A percentile compares a stretch with the other conserved stretches of the same genome.
phyloP scores from a whole-genome alignment of 2,329 filamentous ascomycete genomes.

The Cylindrodendrum hubeiense region DNA sequence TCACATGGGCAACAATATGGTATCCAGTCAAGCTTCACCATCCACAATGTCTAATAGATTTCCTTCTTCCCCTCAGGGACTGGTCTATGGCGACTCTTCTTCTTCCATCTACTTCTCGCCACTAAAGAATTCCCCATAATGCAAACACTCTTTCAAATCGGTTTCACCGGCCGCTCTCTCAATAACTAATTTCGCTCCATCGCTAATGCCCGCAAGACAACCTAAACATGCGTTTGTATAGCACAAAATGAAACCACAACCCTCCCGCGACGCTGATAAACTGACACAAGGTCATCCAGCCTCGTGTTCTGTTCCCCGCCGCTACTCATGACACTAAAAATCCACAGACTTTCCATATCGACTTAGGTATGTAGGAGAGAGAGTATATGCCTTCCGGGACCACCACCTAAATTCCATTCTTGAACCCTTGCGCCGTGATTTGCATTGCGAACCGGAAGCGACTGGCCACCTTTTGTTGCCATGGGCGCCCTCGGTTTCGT shows the following conservation, averaged over 20 bases:
- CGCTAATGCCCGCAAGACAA: constrained; percentile 43
- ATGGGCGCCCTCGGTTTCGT: constrained; percentile 34
- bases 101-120: constrained; percentile 18
- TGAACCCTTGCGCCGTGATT: constrained; percentile 42
- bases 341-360: constrained; percentile 38
- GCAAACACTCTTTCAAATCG: constrained; percentile 31
- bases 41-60: constrained; percentile 12
- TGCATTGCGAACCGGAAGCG: constrained; percentile 26
- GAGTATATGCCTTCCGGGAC: constrained; percentile 38
- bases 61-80: constrained; percentile 1
- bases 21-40: constrained; percentile 6
- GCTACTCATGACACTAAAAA: constrained; percentile 32
- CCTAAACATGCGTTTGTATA: constrained; percentile 45
- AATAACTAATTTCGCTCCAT: constrained; percentile 35
- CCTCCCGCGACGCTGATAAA: constrained; percentile 28
- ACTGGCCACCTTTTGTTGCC: constrained; percentile 9
- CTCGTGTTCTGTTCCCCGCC: constrained; percentile 29
- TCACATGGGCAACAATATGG: not conserved
- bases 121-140: constrained; percentile 18
- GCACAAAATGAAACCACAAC: constrained; percentile 38
- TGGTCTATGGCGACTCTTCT: constrained; percentile 19
- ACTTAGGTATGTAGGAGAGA: constrained; percentile 42
- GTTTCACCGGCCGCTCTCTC: constrained; percentile 26
- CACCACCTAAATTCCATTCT: constrained; percentile 41
- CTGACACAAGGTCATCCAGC: constrained; percentile 35